Evolutionary conservation across 2,329 filamentous ascomycete genomes (phyloP), one percentile per base, ranked within the genome.

Genomic region (Daldinia sp.): DNA sequence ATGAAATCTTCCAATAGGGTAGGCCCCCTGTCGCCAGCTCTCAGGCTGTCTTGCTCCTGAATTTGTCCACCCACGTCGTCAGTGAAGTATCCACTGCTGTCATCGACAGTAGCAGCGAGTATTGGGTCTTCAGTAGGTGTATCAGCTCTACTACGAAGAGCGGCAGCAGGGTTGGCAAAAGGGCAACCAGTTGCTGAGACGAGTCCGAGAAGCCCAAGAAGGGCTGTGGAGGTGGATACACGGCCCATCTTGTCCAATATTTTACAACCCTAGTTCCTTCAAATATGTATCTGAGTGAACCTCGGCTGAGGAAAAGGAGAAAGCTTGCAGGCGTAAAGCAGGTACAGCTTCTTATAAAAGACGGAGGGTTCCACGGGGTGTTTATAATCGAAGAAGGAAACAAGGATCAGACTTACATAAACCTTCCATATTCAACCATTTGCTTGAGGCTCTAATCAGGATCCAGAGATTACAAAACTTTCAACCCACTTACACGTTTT

Each of bases 21-120:
- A 10, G 88, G 84, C 2, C 88, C 88, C 50, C 90, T 83, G 6
- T 86, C 83, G 2, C 91, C 91, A n/a, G 86, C 90, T 73, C 85
- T 90, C 41, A 93, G 79, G 73, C 88, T 91, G 69, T 86, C 82
- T 74, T 91, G 89, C 33, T 93, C 91, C 53, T 83, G 83, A 44
- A 93, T 89, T 0, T 90, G 90, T 0, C 88, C 89, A 10, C 91
- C 91, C 26, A 88, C 87, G 75, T 93, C 91, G 30, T 87, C 87
- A 0, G 90, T 93, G 72, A 90, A 77, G 76, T 81, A 90, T 1
- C 82, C 81, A 37, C 85, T 76, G 51, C 82, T 82, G 70, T 90
- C 88, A 65, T 90, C 84, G 4, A 86, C 74, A 65, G 84, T 81
- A 57, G 81, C 82, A 51, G 77, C 67, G 6, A 73, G 70, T 4